Base-by-base conservation (phyloP, 148 eudicot genomes). In the Pouteria glomerata region DNA sequence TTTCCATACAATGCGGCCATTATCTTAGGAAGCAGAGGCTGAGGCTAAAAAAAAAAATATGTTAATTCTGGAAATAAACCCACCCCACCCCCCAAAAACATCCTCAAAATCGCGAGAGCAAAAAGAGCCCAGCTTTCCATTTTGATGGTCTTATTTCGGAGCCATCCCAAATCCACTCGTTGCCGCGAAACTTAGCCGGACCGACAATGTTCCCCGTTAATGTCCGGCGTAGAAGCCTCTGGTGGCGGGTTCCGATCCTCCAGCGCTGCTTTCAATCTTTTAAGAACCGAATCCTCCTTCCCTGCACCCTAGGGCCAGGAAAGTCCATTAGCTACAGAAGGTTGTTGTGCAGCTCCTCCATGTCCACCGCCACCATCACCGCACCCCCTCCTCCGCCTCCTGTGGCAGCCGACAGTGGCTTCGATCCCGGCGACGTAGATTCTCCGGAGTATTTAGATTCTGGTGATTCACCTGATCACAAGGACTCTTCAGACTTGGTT, bases 401-500 rank as follows among this genome's bases (percentile, higher is more conserved):
- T 39, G 52, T 14, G 4, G 59, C 35, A 14, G 19, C 6, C 3
- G 35, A 34, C 39, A 21, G 26, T 13, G 8, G 60, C 24, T 61
- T n/a, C 15, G 23, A 11, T 8, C 45, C 71, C 15, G 41, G 35
- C 13, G 71, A 66, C 0, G 4, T n/a, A 31, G 24, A 53, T 1
- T 56, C 66, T 1, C 3, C 39, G 30, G n/a, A n/a, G n/a, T n/a
- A n/a, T n/a, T n/a, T n/a, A n/a, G n/a, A n/a, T n/a, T n/a, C n/a
- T n/a, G n/a, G n/a, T n/a, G n/a, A n/a, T n/a, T 57, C 15, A 39
- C 13, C 55, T 14, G 69, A 68, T 41, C 57, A 44, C 42, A 60
- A 8, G 16, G 85, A 85, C 29, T 53, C 74, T 50, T 70, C 81
- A 10, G 85, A 85, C 66, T 74, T 85, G 77, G 85, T 85, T 44